Base-by-base conservation (phyloP, 805 yeast genomes). In the Ogataea sp. region DNA sequence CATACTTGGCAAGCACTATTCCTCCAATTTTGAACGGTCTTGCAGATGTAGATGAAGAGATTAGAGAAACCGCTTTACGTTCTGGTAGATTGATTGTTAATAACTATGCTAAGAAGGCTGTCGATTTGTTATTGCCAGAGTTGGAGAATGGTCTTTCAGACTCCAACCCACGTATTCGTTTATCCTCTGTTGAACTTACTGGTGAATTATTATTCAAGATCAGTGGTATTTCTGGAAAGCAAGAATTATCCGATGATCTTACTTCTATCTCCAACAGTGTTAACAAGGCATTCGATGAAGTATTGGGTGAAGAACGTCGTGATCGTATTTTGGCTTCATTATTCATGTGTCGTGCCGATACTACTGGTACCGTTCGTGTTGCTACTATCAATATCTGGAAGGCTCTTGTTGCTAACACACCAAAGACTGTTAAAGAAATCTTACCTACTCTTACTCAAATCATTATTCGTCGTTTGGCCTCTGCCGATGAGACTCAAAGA, bases 361-460 rank as follows among this genome's bases (percentile, higher is more conserved):
- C 80, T 30, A 75, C 93, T 29, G 86, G 86, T 49, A 71, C 80
- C 48, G 99, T 93, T 21, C 80, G 98, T 52, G 78, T 78, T 47
- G 84, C 95, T 20, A 80, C 97, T 11, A 77, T 86, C 43, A 96
- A 93, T 52, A 87, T 93, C 35, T 93, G 99, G 99, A 89, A 89
- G 64, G 87, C 96, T 0, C 69, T 93, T 55, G 97, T 93, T 38
- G 84, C 95, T 36, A 93, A 93, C 58, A 93, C 98, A 18, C 97
- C 98, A 32, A 79, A 84, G 55, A 85, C 96, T 3, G 83, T 93
- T 35, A 90, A 85, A 67, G 97, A 89, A 59, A 87, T 93, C 44
- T 62, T 93, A 45, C 94, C 96, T 24, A 70, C 87, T 5, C 75
- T 93, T 47, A 84, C 93, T 5, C 73, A 73, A 43, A 73, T 86